Base-by-base conservation (phyloP, 148 eudicot species). In the Nepenthes mirabilis region DNA sequence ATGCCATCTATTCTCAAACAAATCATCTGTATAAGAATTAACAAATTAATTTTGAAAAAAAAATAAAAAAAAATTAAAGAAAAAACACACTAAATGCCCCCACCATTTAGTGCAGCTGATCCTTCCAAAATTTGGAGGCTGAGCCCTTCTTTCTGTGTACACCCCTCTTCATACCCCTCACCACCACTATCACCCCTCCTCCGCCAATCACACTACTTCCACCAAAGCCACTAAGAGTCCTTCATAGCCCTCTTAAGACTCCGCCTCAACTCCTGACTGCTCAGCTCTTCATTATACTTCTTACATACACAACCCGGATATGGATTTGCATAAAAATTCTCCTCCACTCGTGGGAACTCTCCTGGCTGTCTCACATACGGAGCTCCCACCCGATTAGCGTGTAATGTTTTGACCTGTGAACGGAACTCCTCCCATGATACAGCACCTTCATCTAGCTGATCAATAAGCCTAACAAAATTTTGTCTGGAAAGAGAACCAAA, bases 311-410 rank as follows among this genome's bases (percentile, higher is more conserved):
- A 83, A 45, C 80, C 85, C 0, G 85, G 88, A 13, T 70, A 77
- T 2, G 89, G 89, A 68, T 83, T 83, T 32, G 83, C 85, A 36
- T 83, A 80, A 57, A 83, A 83, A 43, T 70, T 74, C 72, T 83
- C 85, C 65, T 80, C 89, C 3, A 11, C 43, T 57, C 68, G 78
- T 23, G 83, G 79, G 1, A 55, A 37, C 9, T 52, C 66, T 40
- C 79, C 70, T 0, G 60, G 56, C 54, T 45, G 34, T 71, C 89
- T 75, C 6, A 11, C 37, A 1, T 68, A 51, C 4, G 89, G 83
- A 12, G 75, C 75, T 67, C 85, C 85, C 6, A 69, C 60, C 61
- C 83, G 74, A 11, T 78, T 65, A 6, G 35, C 61, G 9, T 83
- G 89, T 37, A 76, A 47, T 43, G 36, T 71, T 57, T 74, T 73